A percentile compares a stretch with the other conserved stretches of the same genome.
phyloP scores from a whole-genome alignment of 2,329 filamentous ascomycete genomes.

The Teratosphaeria destructans region DNA sequence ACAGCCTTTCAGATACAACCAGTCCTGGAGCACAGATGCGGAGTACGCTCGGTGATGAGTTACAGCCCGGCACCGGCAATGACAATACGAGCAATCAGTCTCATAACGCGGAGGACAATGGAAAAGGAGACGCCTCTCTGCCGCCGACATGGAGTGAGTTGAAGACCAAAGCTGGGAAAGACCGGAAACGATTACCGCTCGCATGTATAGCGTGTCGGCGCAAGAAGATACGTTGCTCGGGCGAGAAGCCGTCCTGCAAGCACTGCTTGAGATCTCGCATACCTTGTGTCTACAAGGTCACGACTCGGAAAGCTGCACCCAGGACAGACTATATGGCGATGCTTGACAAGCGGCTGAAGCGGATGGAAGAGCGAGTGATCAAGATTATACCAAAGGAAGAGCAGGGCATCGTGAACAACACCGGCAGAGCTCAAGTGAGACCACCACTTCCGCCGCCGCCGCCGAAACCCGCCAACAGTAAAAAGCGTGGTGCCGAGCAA shows the following conservation, averaged over 20 bases:
- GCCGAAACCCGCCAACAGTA: constrained; percentile 46
- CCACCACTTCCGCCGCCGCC: constrained; percentile 54
- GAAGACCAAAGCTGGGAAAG: constrained; percentile 70
- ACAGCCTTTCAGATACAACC: constrained; percentile 21
- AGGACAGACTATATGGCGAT: constrained; percentile 98
- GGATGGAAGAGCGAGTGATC: constrained; percentile 97
- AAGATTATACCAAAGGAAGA: constrained; percentile 87
- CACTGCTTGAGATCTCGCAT: constrained; percentile 87
- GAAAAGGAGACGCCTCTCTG: constrained; percentile 1
- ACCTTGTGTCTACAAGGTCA: constrained; percentile 96
- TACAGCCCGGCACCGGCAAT: constrained; percentile 4
- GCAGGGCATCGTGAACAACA: constrained; percentile 53
- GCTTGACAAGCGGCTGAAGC: constrained; percentile 87
- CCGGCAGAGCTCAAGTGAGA: constrained; percentile 75
- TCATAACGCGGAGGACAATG: constrained; percentile 3
- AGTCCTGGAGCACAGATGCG: constrained; percentile 13
- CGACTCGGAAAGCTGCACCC: constrained; percentile 83
- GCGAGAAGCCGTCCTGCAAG: constrained; percentile 95
- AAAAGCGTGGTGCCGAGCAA: constrained; percentile 77
- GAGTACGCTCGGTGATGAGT: constrained; percentile 5
- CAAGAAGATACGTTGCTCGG: constrained; percentile 97
- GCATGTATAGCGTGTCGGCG: constrained; percentile 92
- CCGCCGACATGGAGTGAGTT: constrained; percentile 41
- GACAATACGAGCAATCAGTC: constrained; percentile 4
- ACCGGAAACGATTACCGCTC: constrained; percentile 81